phyloP scores from a whole-genome alignment of 192 early-diverging fungal species.

The Backusella morwellensis region DNA sequence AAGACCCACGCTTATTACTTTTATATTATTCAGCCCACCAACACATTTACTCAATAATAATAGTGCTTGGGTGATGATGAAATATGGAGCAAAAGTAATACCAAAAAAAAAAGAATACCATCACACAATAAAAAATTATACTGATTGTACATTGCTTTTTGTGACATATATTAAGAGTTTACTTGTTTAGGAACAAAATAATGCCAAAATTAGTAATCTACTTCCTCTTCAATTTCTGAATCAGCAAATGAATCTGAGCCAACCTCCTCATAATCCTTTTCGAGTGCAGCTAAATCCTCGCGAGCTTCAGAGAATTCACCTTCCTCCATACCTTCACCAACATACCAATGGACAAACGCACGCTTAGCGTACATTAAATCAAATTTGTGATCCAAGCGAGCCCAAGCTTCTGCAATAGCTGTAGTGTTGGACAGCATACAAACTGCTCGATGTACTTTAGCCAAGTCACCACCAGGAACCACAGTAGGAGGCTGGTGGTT shows the following conservation, averaged over 20 bases:
- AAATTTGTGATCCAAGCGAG: conserved; percentile 98
- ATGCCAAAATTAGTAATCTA: conserved; percentile 23
- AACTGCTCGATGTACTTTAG: conserved; percentile 90
- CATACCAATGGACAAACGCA: conserved; percentile 99
- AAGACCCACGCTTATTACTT: no score
- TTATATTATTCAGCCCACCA: no score
- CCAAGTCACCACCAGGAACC: conserved; percentile 88
- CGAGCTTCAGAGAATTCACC: conserved; percentile 99
- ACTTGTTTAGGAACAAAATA: background rate
- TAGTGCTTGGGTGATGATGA: no score
- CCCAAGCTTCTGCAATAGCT: conserved; percentile 98
- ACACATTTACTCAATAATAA: no score
- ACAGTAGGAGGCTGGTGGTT: conserved; percentile 90
- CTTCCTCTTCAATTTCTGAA: conserved; percentile 65
- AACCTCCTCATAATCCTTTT: conserved; percentile 97
- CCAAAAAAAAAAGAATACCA: no score
- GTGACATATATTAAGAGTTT: no score
- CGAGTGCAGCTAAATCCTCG: conserved; percentile 62
- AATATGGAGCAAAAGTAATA: no score
- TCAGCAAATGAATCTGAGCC: conserved; percentile 90
- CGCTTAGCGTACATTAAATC: conserved; percentile 99
- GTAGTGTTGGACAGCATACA: conserved; percentile 99
- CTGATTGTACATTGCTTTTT: no score
- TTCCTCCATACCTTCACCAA: conserved; percentile 99
- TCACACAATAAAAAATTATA: no score